Base-by-base conservation (phyloP, 495 filamentous ascomycete species). In the Jackrogersella minutella region DNA sequence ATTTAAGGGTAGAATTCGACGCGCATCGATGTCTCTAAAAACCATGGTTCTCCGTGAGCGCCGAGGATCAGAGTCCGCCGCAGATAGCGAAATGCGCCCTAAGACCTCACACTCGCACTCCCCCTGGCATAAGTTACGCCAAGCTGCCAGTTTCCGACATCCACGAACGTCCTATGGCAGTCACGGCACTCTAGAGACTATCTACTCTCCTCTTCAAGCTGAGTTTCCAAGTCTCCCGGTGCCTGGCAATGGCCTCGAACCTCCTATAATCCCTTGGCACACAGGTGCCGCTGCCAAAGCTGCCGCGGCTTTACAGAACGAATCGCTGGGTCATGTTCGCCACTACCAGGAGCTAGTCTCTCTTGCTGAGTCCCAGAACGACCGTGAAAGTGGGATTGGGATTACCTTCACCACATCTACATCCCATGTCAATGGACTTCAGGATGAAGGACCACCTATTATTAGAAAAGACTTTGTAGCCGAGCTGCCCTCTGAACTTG, bases 361-460 rank as follows among this genome's bases (percentile, higher is more conserved):
- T 21, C 55, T 73, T 0, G 73, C 79, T 11, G 73, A 78, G 7
- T 73, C 72, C n/a, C 67, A 76, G n/a, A 75, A 79, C 58, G 90
- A 93, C 70, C 82, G 86, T 26, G 90, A 93, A 73, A 92, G 90
- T 76, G 91, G 90, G n/a, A 90, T 93, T 56, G 90, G 88, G 9
- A 91, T 93, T 67, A 84, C 88, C n/a, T 66, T 91, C 22, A 85
- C 87, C 3, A 81, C 73, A 46, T 73, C 73, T 16, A 75, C 79
- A 13, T 80, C 80, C 4, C 80, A 86, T 30, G 44, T 71, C 2
- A 79, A 80, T 37, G 68, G 70, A 13, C 64, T 36, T 51, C 70
- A 2, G 61, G 72, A 67, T 9, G 60, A 65, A 41, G 60, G 58
- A 43, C 71, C 62, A 1, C 40, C 60, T 55, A 54, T 66, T 17